Percentiles rank a stretch among this genome's conserved stretches.
These are phyloP conservation scores for Penicillium angulare DNA, from an alignment of 495 filamentous ascomycete species.

Conservation along the genomic window DNA sequence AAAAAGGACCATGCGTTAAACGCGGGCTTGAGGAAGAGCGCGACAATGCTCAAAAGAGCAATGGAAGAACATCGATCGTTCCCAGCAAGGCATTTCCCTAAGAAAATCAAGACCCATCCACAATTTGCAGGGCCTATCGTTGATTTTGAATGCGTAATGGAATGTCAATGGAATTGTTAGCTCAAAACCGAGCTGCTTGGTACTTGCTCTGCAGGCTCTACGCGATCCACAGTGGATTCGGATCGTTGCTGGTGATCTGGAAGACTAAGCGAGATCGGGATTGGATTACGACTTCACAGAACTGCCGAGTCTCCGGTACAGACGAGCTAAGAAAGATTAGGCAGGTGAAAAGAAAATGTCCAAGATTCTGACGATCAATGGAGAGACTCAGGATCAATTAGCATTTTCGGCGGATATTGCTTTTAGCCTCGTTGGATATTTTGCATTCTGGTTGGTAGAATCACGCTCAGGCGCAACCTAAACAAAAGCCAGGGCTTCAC, in stretches of 20 bases:
- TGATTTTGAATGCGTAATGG: background rate
- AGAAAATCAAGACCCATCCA: background rate
- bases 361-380: too few relatives aligned
- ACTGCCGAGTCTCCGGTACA: background rate
- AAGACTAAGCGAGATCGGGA: background rate
- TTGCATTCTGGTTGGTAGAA: background rate
- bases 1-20: too few relatives aligned
- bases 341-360: background rate
- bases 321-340: background rate
- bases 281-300: background rate
- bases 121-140: background rate
- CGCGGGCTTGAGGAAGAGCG: too few relatives aligned
- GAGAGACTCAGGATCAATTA: background rate
- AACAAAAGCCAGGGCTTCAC: background rate
- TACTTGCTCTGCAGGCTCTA: background rate
- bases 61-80: background rate
- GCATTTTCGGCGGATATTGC: background rate
- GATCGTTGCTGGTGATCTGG: background rate
- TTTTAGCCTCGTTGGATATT: too few relatives aligned
- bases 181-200: background rate
- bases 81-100: conserved; percentile 2
- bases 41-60: too few relatives aligned
- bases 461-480: background rate
- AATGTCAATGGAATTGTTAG: background rate
- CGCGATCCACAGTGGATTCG: background rate